Base-by-base conservation (phyloP, 176 grass and related monocot species). In the Oryza punctata region DNA sequence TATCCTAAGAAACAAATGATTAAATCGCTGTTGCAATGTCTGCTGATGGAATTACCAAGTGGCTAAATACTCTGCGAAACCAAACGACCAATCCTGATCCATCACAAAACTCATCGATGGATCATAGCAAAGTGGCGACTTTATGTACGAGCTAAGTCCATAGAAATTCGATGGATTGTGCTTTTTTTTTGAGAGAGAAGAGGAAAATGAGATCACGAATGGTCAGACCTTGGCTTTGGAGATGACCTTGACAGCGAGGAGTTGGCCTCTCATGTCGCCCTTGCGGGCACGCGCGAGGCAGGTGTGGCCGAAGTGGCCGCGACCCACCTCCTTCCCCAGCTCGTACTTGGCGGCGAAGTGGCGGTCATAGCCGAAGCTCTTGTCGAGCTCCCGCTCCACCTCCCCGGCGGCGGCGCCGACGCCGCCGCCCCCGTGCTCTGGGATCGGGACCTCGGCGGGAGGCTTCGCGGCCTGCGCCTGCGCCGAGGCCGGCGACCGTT, bases 231-330 rank as follows among this genome's bases (percentile, higher is more conserved):
- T 99, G 57, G 93, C 86, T 80, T 99, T 99, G 41, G 97, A 90
- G 81, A 99, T 99, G 84, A 99, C 91, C 89, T 99, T 99, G 80
- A 94, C 89, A 44, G 97, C 97, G 67, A 99, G 67, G 33, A 87
- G 57, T 38, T 99, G 93, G 43, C 97, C 93, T 83, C 87, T 94
- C 69, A 96, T 83, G 87, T 94, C 91, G 5, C 97, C 97, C 84
- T 86, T 99, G 75, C 92, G 94, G 63, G 81, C 88, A 78, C 91
- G 91, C 32, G 91, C 93, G 67, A 93, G 82, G 86, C 93, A 96
- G 45, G 97, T 99, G 82, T 99, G 91, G 19, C 93, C 91, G 81
- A 99, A 99, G 87, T 99, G 97, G 29, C 96, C 97, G 43, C 89
- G 89, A 6, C 97, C 97, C 52, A 99, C 89, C 85, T 99, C 97